Evolutionary conservation across 192 early-diverging fungal species (phyloP), one percentile per base, ranked within the genome.

Genomic region (Jimgerdemannia lactiflua): DNA sequence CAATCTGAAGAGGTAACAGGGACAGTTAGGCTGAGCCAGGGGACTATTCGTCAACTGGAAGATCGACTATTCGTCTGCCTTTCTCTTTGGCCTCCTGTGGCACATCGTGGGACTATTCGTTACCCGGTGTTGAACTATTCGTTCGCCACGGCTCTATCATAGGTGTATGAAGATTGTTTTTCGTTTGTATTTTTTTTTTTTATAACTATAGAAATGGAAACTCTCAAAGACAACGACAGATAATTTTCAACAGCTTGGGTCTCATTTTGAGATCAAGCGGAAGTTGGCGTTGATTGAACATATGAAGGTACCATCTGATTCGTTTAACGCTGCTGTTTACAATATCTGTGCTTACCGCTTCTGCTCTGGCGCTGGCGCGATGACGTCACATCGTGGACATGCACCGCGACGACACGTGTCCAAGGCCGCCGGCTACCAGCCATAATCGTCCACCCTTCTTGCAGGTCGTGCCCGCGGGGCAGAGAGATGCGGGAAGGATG

Each of bases 21-120:
- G 70, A 71, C 41, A n/a, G n/a, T 42, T 76, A 43, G 39, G 67
- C 70, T 76, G n/a, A 70, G 68, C 44, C 63, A 71, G 64, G 68
- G 40, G 70, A 65, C 75, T 71, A 64, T 76, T 76, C 42, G 63
- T 76, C 70, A 76, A 72, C 70, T 71, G 70, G 70, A 72, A 76
- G 64, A 76, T 71, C 70, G 29, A 65, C 70, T 76, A 41, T 65
- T 76, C 20, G 70, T 76, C 19, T 71, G 64, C 71, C 70, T 44
- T 76, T 71, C 40, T 71, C 70, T 76, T 39, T 39, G 20, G 64
- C 70, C 75, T 71, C 64, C 64, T 75, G 64, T 76, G 41, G 29
- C 10, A 76, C 64, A 76, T 39, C n/a, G 64, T 9, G 19, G 70
- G 49, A 70, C 69, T 71, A 39, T 75, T 75, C 1, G 69, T 75